Percentiles rank a stretch among this genome's conserved stretches.
These are phyloP conservation scores for Bipolaris victoriae DNA, from an alignment of 2,329 filamentous ascomycete genomes.

Conservation along the genomic window DNA sequence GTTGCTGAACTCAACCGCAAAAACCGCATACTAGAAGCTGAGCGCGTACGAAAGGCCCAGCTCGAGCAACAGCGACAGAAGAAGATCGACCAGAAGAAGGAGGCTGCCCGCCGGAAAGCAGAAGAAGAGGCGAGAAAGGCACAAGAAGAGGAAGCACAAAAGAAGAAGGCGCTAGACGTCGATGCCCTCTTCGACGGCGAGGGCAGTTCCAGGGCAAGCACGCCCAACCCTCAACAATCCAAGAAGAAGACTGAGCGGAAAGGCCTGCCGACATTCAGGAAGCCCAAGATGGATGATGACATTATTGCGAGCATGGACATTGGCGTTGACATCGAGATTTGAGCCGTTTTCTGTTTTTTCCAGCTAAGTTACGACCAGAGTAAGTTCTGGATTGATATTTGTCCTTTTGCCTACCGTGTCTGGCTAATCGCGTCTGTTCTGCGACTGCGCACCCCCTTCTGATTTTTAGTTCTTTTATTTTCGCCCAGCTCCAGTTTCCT, in stretches of 20 bases:
- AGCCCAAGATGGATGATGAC: conserved; percentile 86
- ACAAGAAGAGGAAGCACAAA: conserved; percentile 35
- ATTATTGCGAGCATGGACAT: conserved; percentile 88
- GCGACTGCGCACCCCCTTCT: too few relatives aligned
- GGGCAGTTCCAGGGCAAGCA: conserved; percentile 48
- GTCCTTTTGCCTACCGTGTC: background rate
- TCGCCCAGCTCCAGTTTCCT: too few relatives aligned
- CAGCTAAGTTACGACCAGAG: background rate
- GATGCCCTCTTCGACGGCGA: conserved; percentile 58
- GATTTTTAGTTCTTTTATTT: too few relatives aligned
- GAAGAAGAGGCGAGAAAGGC: conserved; percentile 60
- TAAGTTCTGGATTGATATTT: background rate
- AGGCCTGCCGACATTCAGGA: conserved; percentile 70
- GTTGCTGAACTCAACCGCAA: conserved; percentile 82
- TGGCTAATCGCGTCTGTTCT: background rate
- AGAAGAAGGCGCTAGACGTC: conserved; percentile 43
- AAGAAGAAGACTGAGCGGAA: conserved; percentile 62
- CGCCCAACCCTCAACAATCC: conserved; percentile 55
- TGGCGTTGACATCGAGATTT: conserved; percentile 90
- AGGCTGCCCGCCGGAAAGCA: conserved; percentile 55
- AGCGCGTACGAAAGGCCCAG: conserved; percentile 89
- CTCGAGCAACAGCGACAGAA: conserved; percentile 68
- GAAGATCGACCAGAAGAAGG: conserved; percentile 43
- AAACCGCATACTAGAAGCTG: conserved; percentile 83
- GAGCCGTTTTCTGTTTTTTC: conserved; percentile 20